A percentile compares a stretch with the other conserved stretches of the same genome.
phyloP scores from a whole-genome alignment of 805 yeast species.

The Candida nonsorbophila region DNA sequence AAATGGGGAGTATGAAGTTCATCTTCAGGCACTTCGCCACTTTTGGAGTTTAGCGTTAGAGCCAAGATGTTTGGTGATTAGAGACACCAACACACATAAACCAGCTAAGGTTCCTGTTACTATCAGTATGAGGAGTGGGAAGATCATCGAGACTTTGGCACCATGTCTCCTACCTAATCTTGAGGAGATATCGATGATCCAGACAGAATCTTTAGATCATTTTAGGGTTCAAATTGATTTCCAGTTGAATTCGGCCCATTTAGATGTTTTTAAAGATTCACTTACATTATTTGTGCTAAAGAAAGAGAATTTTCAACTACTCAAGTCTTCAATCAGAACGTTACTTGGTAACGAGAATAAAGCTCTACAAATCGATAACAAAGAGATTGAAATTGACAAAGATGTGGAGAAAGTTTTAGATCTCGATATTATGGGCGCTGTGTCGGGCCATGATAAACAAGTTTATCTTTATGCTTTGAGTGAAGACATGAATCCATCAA shows the following conservation, averaged over 20 bases:
- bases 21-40: conserved; percentile 80
- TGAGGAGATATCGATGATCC: conserved; percentile 42
- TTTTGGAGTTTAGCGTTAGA: conserved; percentile 87
- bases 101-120: conserved; percentile 47
- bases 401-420: conserved; percentile 19
- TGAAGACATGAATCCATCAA: conserved; percentile 10
- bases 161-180: conserved; percentile 72
- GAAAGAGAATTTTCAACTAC: conserved; percentile 35
- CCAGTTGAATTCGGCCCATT: conserved; percentile 33
- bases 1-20: conserved; percentile 45
- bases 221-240: conserved; percentile 50
- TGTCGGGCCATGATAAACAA: conserved; percentile 24
- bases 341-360: conserved; percentile 31
- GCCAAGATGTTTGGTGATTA: conserved; percentile 71
- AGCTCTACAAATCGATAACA: conserved; percentile 19
- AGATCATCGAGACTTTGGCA: conserved; percentile 28
- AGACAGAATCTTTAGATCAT: conserved; percentile 43
- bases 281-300: conserved; percentile 50
- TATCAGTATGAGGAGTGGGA: conserved; percentile 35
- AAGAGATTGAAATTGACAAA: conserved; percentile 18
- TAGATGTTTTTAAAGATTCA: conserved; percentile 36
- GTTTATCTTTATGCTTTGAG: conserved; percentile 21
- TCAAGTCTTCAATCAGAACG: conserved; percentile 26
- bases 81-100: conserved; percentile 59
- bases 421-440: conserved; percentile 16